These are phyloP conservation scores for Paxillus ammoniavirescens DNA, from an alignment of 768 basidiomycete species.

Conservation along the genomic window DNA sequence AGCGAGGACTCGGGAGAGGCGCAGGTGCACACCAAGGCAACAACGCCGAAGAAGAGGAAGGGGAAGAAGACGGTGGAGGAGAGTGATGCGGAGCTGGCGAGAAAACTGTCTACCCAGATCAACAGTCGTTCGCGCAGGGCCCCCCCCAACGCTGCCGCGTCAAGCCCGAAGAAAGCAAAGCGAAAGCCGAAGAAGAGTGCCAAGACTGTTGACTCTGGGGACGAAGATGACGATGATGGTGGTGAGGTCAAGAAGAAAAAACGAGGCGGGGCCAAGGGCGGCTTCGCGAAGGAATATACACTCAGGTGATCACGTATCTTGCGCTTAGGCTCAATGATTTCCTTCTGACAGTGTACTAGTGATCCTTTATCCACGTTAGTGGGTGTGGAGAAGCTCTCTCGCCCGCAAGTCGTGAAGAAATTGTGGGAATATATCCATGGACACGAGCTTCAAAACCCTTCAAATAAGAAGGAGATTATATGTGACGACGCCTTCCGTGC, in stretches of 20 bases:
- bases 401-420: constrained; percentile 88
- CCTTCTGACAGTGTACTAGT: constrained; percentile 37
- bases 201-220: constrained; percentile 46
- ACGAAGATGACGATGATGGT: constrained; percentile 45
- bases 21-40: constrained; percentile 21
- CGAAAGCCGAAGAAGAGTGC: constrained; percentile 53
- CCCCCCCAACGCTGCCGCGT: constrained; percentile 34
- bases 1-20: constrained; percentile 12
- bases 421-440: constrained; percentile 88
- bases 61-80: constrained; percentile 49
- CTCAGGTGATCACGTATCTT: constrained; percentile 51
- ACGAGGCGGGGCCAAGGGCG: constrained; percentile 58
- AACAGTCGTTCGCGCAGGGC: constrained; percentile 60
- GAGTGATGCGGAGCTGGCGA: constrained; percentile 69
- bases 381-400: constrained; percentile 66
- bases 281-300: constrained; percentile 74
- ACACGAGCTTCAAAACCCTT: constrained; percentile 80
- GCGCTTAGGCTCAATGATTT: constrained; percentile 5
- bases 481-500: constrained; percentile 73
- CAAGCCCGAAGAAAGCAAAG: constrained; percentile 45
- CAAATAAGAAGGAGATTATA: constrained; percentile 79
- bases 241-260: constrained; percentile 49
- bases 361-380: constrained; percentile 71
- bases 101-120: constrained; percentile 67
- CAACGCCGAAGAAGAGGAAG: constrained; percentile 40